Conservation (phyloP, 2,329 filamentous ascomycete genomes). For the Cercospora berteroae region DNA sequence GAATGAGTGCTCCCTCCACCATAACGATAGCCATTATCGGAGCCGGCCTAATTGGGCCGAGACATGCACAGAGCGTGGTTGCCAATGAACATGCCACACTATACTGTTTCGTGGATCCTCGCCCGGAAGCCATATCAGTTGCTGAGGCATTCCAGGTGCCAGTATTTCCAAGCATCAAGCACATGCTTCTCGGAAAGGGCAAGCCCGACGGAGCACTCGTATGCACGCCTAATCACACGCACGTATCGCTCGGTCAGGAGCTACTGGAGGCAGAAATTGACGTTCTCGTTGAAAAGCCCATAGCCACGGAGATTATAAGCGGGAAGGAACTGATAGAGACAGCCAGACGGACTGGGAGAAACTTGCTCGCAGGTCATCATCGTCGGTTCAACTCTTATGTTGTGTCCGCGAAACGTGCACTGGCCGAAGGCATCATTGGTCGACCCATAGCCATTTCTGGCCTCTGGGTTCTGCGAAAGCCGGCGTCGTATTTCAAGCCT, state of each 20-base stretch:
- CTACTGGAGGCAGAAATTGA: conserved; percentile 52
- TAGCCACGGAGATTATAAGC: conserved; percentile 45
- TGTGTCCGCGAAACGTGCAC: conserved; percentile 48
- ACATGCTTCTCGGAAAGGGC: conserved; percentile 42
- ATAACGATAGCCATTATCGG: conserved; percentile 48
- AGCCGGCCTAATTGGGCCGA: conserved; percentile 51
- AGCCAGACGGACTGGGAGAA: conserved; percentile 27
- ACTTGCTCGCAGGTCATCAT: conserved; percentile 58
- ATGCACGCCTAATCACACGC: conserved; percentile 60
- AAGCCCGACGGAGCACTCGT: conserved; percentile 56
- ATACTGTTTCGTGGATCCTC: conserved; percentile 49
- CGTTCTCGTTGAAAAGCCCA: conserved; percentile 58
- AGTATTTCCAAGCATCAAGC: conserved; percentile 44
- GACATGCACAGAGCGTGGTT: conserved; percentile 51
- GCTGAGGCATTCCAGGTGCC: conserved; percentile 42
- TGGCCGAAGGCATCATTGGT: conserved; percentile 47
- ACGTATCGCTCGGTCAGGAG: conserved; percentile 52
- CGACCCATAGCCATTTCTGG: conserved; percentile 54
- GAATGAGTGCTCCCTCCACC: background rate
- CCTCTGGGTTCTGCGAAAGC: conserved; percentile 56
- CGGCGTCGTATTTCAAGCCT: conserved; percentile 50
- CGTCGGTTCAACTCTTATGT: conserved; percentile 60
- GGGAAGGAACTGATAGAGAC: conserved; percentile 38
- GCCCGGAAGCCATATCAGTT: conserved; percentile 38
- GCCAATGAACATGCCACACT: conserved; percentile 38